These are phyloP conservation scores for Lyophyllum atratum DNA, from an alignment of 768 basidiomycete genomes.

Conservation along the genomic window DNA sequence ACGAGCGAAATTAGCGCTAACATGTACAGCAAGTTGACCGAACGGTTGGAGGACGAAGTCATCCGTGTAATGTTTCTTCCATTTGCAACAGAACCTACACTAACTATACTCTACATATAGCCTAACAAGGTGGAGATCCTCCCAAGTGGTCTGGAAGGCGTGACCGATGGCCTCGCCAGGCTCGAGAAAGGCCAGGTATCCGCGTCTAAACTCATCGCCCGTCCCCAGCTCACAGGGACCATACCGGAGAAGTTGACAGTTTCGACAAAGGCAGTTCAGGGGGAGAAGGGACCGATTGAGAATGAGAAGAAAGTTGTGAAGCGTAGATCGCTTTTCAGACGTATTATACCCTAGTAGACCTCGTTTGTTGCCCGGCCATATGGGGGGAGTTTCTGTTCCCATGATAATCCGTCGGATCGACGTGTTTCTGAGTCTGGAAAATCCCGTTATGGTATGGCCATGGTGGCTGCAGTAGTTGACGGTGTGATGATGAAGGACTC, in stretches of 20 bases:
- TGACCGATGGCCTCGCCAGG: slow-evolving; percentile 40
- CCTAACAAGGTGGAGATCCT: slow-evolving; percentile 45
- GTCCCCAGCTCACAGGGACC: neutral
- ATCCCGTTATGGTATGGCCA: too few relatives aligned
- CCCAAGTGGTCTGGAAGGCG: slow-evolving; percentile 43
- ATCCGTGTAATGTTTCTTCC: slow-evolving; percentile 30
- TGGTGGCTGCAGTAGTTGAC: too few relatives aligned
- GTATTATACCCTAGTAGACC: slow-evolving; percentile 3
- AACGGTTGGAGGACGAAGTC: slow-evolving; percentile 32
- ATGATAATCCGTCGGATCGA: too few relatives aligned
- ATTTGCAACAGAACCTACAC: neutral
- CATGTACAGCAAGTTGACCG: slow-evolving; percentile 24
- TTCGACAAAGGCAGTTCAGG: slow-evolving; percentile 16
- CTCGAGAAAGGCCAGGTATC: slow-evolving; percentile 41
- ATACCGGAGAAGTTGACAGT: neutral
- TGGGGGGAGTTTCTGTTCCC: too few relatives aligned
- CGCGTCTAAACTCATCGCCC: slow-evolving; percentile 39
- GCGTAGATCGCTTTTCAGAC: slow-evolving; percentile 10
- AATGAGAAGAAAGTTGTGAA: slow-evolving; percentile 7
- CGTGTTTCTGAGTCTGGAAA: too few relatives aligned
- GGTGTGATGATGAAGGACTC: too few relatives aligned
- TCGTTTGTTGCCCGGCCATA: too few relatives aligned
- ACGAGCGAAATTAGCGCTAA: slow-evolving; percentile 18
- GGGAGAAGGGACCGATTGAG: neutral
- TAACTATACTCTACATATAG: slow-evolving; percentile 27